Percentiles rank a stretch among this genome's conserved stretches.
Evolutionary conservation across 2,329 filamentous ascomycete species (phyloP).

Genomic region (Teratosphaeria viscida): DNA sequence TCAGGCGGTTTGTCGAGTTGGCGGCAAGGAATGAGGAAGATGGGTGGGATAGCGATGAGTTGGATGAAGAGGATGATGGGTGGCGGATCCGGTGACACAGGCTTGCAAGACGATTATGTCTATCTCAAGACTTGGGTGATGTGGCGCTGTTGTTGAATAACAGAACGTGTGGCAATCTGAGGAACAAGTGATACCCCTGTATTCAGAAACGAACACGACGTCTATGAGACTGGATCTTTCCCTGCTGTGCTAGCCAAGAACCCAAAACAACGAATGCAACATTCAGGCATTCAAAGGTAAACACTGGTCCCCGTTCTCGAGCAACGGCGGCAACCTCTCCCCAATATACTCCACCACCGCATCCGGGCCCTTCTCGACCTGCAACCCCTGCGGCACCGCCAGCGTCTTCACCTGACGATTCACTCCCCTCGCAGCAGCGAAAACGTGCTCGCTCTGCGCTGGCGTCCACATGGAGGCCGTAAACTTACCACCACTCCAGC

Average conservation of each 20-base stretch:
- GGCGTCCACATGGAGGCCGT: constrained; percentile 51
- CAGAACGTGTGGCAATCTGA: neutral
- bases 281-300: too few relatives aligned
- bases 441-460: constrained; percentile 39
- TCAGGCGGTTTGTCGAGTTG: constrained; percentile 44
- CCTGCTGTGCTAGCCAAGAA: neutral
- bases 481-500: constrained; percentile 34
- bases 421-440: constrained; percentile 34
- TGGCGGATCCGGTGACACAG: constrained; percentile 16
- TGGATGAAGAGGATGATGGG: constrained; percentile 31
- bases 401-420: constrained; percentile 42
- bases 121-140: too few relatives aligned
- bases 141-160: neutral
- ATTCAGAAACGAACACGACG: neutral
- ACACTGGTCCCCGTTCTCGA: neutral
- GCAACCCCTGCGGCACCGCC: constrained; percentile 44
- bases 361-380: constrained; percentile 44
- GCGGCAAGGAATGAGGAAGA: constrained; percentile 46
- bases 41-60: constrained; percentile 49
- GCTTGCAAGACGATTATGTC: neutral
- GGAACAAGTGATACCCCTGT: neutral
- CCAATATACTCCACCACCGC: constrained; percentile 45
- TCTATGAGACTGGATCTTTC: neutral
- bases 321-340: constrained; percentile 28
- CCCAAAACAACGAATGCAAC: too few relatives aligned